Evolutionary conservation across 1,284 basidiomycete species (phyloP).

Genomic region (Cryptococcus jaspeensis): DNA sequence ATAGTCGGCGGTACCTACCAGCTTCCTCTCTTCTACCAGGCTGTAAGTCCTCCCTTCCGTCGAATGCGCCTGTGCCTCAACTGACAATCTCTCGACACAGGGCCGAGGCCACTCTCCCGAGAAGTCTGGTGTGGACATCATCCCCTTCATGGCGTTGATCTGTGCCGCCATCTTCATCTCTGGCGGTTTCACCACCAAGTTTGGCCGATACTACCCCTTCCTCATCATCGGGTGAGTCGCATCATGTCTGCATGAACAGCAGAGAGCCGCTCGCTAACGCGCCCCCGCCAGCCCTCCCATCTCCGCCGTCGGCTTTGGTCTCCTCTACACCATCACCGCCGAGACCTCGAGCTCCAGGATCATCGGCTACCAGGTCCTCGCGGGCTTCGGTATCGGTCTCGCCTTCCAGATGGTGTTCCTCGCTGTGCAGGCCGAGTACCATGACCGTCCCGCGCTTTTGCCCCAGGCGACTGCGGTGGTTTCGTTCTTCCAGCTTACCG

Average conservation of each 20-base stretch:
- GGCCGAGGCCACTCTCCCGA: conserved; percentile 45
- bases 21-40: conserved; percentile 55
- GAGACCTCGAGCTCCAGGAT: conserved; percentile 44
- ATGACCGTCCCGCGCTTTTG: conserved; percentile 31
- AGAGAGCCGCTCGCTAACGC: not conserved
- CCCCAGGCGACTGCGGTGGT: conserved; percentile 48
- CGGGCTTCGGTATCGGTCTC: conserved; percentile 48
- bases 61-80: not conserved
- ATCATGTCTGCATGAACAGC: not conserved
- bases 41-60: conserved; percentile 30
- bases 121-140: conserved; percentile 54
- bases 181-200: conserved; percentile 46
- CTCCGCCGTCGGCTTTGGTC: conserved; percentile 52
- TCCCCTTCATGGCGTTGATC: conserved; percentile 52
- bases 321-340: conserved; percentile 54
- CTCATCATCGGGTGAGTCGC: conserved; percentile 37
- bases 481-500: conserved; percentile 53
- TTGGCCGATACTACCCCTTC: conserved; percentile 52
- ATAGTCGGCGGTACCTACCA: conserved; percentile 51
- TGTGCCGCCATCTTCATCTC: conserved; percentile 50
- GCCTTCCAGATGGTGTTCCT: conserved; percentile 50
- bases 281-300: conserved; percentile 31
- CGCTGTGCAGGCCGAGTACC: conserved; percentile 54
- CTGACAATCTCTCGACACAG: conserved; percentile 8
- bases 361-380: conserved; percentile 55